Conservation (phyloP, 2,329 filamentous ascomycete genomes). For the Xylogone sp. region DNA sequence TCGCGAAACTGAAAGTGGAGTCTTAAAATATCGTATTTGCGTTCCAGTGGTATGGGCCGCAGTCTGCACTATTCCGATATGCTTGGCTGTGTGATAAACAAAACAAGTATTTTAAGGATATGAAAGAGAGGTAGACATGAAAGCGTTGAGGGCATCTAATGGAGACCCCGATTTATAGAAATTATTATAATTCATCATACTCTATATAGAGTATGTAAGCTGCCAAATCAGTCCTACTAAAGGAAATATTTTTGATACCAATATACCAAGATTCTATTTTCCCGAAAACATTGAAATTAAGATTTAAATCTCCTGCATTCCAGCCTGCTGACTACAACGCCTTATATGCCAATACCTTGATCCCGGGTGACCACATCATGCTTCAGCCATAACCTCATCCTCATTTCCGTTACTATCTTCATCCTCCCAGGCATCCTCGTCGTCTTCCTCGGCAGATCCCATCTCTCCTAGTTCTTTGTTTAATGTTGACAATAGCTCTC, state of each 20-base stretch:
- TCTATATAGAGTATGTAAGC: too few relatives aligned
- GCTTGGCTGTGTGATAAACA: too few relatives aligned
- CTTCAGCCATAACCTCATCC: constrained; percentile 51
- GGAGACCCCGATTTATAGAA: too few relatives aligned
- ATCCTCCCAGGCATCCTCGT: constrained; percentile 42
- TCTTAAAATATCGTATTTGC: constrained; percentile 22
- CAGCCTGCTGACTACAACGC: neutral
- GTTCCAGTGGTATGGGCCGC: neutral
- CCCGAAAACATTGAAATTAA: neutral
- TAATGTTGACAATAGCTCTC: constrained; percentile 64
- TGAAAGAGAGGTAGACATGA: too few relatives aligned
- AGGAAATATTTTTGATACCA: too few relatives aligned
- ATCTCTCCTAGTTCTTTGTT: constrained; percentile 61
- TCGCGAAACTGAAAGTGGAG: constrained; percentile 71
- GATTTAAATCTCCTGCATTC: neutral
- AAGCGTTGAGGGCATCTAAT: too few relatives aligned
- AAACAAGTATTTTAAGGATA: too few relatives aligned
- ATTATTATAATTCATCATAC: too few relatives aligned
- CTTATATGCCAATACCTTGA: neutral
- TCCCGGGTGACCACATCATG: constrained; percentile 22
- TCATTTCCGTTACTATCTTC: constrained; percentile 42
- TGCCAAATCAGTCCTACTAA: too few relatives aligned
- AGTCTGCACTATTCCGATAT: too few relatives aligned
- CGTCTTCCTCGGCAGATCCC: constrained; percentile 42
- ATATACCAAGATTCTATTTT: too few relatives aligned